Evolutionary conservation across 2,329 filamentous ascomycete species (phyloP).

Genomic region (Dryadomyces sulphureus): DNA sequence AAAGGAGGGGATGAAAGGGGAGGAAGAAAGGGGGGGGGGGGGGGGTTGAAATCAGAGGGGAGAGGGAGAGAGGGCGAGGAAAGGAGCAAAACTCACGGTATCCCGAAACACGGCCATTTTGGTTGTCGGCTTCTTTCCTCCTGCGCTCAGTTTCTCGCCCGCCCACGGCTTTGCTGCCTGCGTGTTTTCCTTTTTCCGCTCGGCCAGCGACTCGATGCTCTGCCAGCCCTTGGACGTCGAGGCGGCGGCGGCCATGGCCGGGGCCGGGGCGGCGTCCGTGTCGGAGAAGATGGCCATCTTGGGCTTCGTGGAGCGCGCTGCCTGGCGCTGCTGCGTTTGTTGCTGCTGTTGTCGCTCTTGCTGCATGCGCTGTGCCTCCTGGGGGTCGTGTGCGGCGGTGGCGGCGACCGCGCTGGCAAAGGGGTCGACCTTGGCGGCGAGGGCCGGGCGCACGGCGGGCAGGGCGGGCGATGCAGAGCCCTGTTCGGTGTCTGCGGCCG

Average conservation of each 20-base stretch:
- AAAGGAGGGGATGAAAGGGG: constrained; percentile 1
- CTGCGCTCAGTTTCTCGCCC: constrained; percentile 78
- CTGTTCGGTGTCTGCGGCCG: constrained; percentile 46
- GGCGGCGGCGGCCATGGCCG: constrained; percentile 36
- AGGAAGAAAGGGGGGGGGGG: too few relatives aligned
- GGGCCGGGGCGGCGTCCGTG: constrained; percentile 37
- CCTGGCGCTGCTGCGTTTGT: constrained; percentile 18
- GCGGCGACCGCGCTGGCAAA: constrained; percentile 47
- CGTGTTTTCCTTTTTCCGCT: constrained; percentile 88
- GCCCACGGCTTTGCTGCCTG: constrained; percentile 80
- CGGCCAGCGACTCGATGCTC: constrained; percentile 70
- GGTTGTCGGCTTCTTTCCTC: constrained; percentile 62
- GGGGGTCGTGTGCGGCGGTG: constrained; percentile 43
- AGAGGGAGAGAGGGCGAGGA: constrained; percentile 8
- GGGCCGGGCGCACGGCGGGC: constrained; percentile 64
- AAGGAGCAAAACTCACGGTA: constrained; percentile 63
- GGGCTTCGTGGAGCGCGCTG: constrained; percentile 42
- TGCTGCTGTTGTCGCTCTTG: constrained; percentile 6
- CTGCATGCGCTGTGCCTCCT: constrained; percentile 26
- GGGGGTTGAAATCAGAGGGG: too few relatives aligned
- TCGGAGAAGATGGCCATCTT: constrained; percentile 93
- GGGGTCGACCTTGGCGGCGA: constrained; percentile 76
- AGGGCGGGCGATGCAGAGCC: constrained; percentile 71
- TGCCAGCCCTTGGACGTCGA: constrained; percentile 68
- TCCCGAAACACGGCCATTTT: constrained; percentile 95